Evolutionary conservation across 140 eudicot species (phyloP), one percentile per base, ranked within the genome.

Genomic region (Anethum foeniculum): DNA sequence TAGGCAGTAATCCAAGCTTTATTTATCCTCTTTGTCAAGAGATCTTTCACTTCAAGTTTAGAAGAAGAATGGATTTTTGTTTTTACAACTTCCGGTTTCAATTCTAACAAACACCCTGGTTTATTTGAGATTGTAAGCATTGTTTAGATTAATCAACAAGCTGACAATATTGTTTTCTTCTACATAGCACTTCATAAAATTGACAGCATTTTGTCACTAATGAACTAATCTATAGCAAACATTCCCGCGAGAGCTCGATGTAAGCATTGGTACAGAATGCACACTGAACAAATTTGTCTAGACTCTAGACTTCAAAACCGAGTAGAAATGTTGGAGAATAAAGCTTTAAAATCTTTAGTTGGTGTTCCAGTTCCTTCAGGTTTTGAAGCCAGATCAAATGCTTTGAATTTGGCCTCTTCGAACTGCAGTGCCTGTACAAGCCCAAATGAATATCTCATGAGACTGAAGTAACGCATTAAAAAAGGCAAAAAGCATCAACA

Each of bases 331-430:
- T 92, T 91, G 10, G 93, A 79, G 85, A 94, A 94, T 30, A 94
- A 79, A 80, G 90, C 85, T 87, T 87, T 90, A 75, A 94, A 94
- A 81, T 94, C 99, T 81, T 84, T 90, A 9, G 99, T 92, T 38
- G 99, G 97, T 1, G 95, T 88, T 79, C 99, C 99, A 69, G 80
- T 83, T 83, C 99, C 97, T 84, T 94, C 99, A 0, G 97, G 95
- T 85, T 94, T 94, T 68, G 99, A 94, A 44, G 97, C 93, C 81
- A 94, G 87, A 82, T 94, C 99, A 83, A 94, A 83, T 46, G 97
- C 99, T 85, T 94, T 94, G 78, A 83, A 89, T 77, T 94, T 90
- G 7, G 96, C 95, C 86, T 94, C 99, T 84, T 92, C 99, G 71
- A 84, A 83, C 75, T 87, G 85, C 80, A 94, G 80, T 72, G 97